Evolutionary conservation across 2,329 filamentous ascomycete genomes (phyloP), one percentile per base, ranked within the genome.

Genomic region (Sarocladiaceae sp.): DNA sequence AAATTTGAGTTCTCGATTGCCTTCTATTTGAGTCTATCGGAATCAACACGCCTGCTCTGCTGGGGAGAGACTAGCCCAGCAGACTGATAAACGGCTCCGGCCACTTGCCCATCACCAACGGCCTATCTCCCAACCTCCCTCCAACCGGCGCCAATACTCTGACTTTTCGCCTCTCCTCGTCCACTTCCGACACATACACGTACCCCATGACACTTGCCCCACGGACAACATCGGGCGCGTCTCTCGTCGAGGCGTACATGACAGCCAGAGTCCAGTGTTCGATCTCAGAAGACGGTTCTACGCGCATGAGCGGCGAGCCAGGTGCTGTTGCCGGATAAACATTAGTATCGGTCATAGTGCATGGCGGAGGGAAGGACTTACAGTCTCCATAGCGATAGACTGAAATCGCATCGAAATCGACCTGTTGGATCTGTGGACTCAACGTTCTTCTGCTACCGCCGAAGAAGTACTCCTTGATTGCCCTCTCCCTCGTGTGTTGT

Each of bases 381-480:
- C 85, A 68, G 54, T 87, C 79, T 3, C 79, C 77, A 25, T 87
- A 75, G 56, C 80, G 83, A 73, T 88, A 96, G 39, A 97, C 79
- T 2, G 82, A 77, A 35, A 97, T 67, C 8, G 84, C 82, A 54
- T 83, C 78, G 64, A 91, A 94, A 56, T 90, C 86, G 4, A 96
- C 82, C 54, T 88, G 87, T 62, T 96, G 90, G 6, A 90, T 95
- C 60, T 92, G 88, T 0, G 94, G 94, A 42, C 88, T 94, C 2
- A 99, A 75, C 0, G 89, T 87, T 53, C 87, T 81, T 56, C 83
- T 84, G 1, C 79, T 71, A 56, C 88, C 87, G 10, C 94, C 94
- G 65, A 97, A 99, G 73, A 99, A 99, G 69, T 99, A 99, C 60
- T 92, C 87, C 58, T 88, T 87, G 50, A 97, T 91, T 49, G 88